These are phyloP conservation scores for Coemansia sp. DNA, from an alignment of 192 early-diverging fungal species.

Conservation along the genomic window DNA sequence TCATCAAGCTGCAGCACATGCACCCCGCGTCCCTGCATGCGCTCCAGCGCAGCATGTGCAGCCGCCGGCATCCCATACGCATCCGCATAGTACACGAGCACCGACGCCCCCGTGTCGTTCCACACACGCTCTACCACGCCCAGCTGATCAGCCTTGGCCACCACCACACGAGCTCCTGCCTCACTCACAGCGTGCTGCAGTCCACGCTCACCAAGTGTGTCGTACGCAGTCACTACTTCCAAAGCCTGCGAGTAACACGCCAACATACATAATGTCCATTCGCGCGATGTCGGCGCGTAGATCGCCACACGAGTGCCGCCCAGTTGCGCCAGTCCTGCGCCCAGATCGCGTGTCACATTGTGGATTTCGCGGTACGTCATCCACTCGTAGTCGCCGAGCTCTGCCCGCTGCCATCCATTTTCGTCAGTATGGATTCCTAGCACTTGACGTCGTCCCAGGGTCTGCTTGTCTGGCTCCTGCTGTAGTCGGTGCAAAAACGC, in stretches of 20 bases:
- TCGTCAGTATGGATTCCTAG: slow-evolving; percentile 60
- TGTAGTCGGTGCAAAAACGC: slow-evolving; percentile 61
- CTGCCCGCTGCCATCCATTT: slow-evolving; percentile 57
- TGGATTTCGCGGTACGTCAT: slow-evolving; percentile 73
- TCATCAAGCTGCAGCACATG: slow-evolving; percentile 65
- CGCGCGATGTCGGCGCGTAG: slow-evolving; percentile 65
- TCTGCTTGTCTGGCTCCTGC: slow-evolving; percentile 59
- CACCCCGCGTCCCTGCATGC: slow-evolving; percentile 34
- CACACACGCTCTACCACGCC: slow-evolving; percentile 15
- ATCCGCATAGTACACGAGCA: slow-evolving; percentile 60
- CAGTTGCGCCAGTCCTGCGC: slow-evolving; percentile 72
- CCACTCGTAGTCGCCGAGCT: slow-evolving; percentile 79
- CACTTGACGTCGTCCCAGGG: slow-evolving; percentile 71
- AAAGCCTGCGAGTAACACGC: slow-evolving; percentile 65
- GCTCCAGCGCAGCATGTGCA: slow-evolving; percentile 54
- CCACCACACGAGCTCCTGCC: slow-evolving; percentile 67
- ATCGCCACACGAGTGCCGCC: slow-evolving; percentile 59
- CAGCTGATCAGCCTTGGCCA: slow-evolving; percentile 59
- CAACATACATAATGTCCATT: slow-evolving; percentile 50
- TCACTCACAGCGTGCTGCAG: slow-evolving; percentile 83
- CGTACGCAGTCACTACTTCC: slow-evolving; percentile 81
- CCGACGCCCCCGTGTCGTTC: slow-evolving; percentile 16
- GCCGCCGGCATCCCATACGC: slow-evolving; percentile 35
- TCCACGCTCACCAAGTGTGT: slow-evolving; percentile 82
- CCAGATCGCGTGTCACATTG: slow-evolving; percentile 58